These are phyloP conservation scores for Termitomyces sp. DNA, from an alignment of 1,284 basidiomycete genomes.

Conservation along the genomic window DNA sequence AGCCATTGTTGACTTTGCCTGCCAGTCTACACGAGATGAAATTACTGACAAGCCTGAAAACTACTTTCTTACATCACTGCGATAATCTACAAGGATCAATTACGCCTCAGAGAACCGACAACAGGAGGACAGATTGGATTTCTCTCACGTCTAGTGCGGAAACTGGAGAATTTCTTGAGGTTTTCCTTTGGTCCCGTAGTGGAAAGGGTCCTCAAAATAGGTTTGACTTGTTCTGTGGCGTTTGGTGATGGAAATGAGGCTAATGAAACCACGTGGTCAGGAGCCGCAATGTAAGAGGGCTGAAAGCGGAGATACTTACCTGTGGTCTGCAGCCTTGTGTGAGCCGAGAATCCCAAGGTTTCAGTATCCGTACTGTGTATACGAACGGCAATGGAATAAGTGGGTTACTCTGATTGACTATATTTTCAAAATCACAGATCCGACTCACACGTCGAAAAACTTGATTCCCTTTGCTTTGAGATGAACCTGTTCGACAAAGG, in stretches of 20 bases:
- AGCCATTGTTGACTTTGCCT: slow-evolving; percentile 82
- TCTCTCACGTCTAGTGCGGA: slow-evolving; percentile 59
- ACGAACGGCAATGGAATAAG: slow-evolving; percentile 17
- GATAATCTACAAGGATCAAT: slow-evolving; percentile 56
- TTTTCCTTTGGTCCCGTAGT: slow-evolving; percentile 65
- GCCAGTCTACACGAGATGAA: slow-evolving; percentile 54
- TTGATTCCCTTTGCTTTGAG: slow-evolving; percentile 70
- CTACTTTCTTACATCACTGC: slow-evolving; percentile 54
- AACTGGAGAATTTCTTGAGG: slow-evolving; percentile 70
- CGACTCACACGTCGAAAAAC: slow-evolving; percentile 81
- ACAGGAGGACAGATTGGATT: slow-evolving; percentile 29
- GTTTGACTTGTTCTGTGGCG: slow-evolving; percentile 49
- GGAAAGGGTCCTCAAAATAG: slow-evolving; percentile 62
- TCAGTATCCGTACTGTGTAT: slow-evolving; percentile 67
- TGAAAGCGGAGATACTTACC: slow-evolving; percentile 33
- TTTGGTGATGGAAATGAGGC: slow-evolving; percentile 56
- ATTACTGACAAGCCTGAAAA: neutral
- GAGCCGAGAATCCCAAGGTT: slow-evolving; percentile 48
- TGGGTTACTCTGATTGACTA: slow-evolving; percentile 17
- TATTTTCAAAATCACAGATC: slow-evolving; percentile 10
- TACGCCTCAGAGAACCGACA: slow-evolving; percentile 28
- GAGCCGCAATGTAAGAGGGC: slow-evolving; percentile 11
- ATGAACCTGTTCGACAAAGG: slow-evolving; percentile 49
- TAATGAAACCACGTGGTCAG: slow-evolving; percentile 23
- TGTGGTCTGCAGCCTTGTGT: slow-evolving; percentile 31